phyloP scores from a whole-genome alignment of 768 basidiomycete genomes.

The Leccinum rimulosum region DNA sequence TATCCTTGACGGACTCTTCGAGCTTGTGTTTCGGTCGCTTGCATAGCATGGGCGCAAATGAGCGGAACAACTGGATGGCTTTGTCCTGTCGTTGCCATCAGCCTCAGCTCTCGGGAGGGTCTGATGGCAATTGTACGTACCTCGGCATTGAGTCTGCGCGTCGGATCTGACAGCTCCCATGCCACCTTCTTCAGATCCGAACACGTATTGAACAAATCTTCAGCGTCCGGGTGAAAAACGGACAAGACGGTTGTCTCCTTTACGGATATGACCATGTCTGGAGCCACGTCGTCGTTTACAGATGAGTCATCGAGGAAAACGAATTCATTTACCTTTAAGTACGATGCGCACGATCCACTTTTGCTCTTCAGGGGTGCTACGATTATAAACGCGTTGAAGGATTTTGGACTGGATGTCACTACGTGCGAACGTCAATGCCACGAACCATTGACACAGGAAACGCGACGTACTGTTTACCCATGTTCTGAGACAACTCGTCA shows the following conservation, averaged over 20 bases:
- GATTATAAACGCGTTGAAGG: constrained; percentile 73
- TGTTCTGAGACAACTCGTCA: constrained; percentile 70
- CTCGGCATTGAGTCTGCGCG: constrained; percentile 59
- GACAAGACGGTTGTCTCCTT: constrained; percentile 92
- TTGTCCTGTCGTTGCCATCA: constrained; percentile 61
- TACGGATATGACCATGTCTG: constrained; percentile 89
- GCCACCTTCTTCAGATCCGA: constrained; percentile 94
- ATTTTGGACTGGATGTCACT: constrained; percentile 78
- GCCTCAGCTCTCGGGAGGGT: neutral
- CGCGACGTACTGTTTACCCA: constrained; percentile 66
- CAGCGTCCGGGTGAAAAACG: constrained; percentile 92
- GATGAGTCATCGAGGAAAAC: neutral
- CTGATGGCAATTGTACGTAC: constrained; percentile 34
- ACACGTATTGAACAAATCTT: constrained; percentile 92
- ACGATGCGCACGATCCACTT: constrained; percentile 96
- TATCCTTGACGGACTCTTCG: constrained; percentile 80
- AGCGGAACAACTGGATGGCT: constrained; percentile 73
- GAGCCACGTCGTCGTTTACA: neutral
- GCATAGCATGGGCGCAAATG: constrained; percentile 95
- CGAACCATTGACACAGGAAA: neutral
- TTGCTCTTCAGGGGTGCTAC: constrained; percentile 83
- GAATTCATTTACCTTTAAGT: constrained; percentile 66
- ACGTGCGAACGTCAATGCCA: constrained; percentile 12
- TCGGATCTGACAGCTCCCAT: constrained; percentile 82
- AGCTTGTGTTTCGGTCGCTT: constrained; percentile 81